These are phyloP conservation scores for Avena sativa DNA, from an alignment of 176 grass and related monocot species.

Conservation along the genomic window DNA sequence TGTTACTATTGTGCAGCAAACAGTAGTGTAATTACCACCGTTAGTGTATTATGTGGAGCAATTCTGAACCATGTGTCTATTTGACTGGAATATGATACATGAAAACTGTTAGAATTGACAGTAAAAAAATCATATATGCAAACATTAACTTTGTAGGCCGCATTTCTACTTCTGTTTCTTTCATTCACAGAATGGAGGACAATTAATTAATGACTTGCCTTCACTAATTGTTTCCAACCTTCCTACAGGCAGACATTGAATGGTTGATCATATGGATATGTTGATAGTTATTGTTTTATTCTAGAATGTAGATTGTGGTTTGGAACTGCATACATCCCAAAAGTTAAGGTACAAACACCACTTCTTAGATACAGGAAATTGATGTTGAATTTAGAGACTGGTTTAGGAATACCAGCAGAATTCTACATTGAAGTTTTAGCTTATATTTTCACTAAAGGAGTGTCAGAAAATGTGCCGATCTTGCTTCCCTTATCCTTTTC, in stretches of 20 bases:
- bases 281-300: conserved; percentile 3
- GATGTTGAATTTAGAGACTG: neutral
- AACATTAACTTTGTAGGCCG: no score
- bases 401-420: neutral
- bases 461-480: neutral
- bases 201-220: no score
- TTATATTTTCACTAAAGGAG: neutral
- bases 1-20: no score
- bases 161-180: no score
- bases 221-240: no score
- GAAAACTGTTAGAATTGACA: no score
- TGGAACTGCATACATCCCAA: neutral
- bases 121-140: no score
- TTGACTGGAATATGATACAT: no score
- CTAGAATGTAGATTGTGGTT: neutral
- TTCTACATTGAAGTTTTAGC: neutral
- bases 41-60: no score
- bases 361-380: neutral
- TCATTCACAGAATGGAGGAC: no score
- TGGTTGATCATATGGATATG: neutral
- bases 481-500: neutral
- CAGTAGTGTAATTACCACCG: no score
- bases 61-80: no score
- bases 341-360: neutral
- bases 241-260: neutral